Evolutionary conservation across 1,284 basidiomycete genomes (phyloP), one percentile per base, ranked within the genome.

Genomic region (Tylopilus orsonianus): DNA sequence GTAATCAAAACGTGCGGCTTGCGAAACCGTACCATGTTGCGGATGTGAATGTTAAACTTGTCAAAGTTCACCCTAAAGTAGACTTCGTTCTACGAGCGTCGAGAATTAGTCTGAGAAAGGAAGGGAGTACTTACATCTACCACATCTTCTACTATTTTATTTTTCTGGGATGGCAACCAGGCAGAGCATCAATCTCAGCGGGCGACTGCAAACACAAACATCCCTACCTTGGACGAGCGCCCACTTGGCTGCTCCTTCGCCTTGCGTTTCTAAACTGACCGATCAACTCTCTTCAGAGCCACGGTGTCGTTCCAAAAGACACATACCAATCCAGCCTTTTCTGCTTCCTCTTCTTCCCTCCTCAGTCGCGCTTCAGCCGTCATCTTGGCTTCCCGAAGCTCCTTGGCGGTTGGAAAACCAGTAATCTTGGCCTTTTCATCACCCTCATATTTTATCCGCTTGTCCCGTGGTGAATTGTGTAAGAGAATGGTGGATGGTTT

Each of bases 11-110:
- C 14, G 18, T 8, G 3, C 41, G 26, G n/a, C 33, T 14, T 16
- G 13, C 36, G 12, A 23, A 26, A 50, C 60, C 77, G 30, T 57
- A 90, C 91, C 66, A 87, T 78, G 68, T 97, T 95, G 29, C 96
- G 87, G 41, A 97, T 83, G 58, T 92, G 85, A 27, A 94, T 75
- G 57, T 91, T 86, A 69, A 95, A 96, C 56, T 84, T 87, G 57
- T 95, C 88, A 61, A 85, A 89, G 69, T 97, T 94, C 46, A 97
- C 79, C 38, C 88, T 82, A 63, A 94, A 88, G 69, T 87, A 87
- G 19, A 87, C 77, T 3, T 74, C 73, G 18, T 86, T 80, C 90
- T 93, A 51, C 2, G 30, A 41, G 19, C n/a, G 50, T 36, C 52
- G 53, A 49, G 41, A 47, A n/a, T 20, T 19, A 4, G 18, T 24